Base-by-base conservation (phyloP, 2,329 filamentous ascomycete species). In the Dactylonectria macrodidyma region DNA sequence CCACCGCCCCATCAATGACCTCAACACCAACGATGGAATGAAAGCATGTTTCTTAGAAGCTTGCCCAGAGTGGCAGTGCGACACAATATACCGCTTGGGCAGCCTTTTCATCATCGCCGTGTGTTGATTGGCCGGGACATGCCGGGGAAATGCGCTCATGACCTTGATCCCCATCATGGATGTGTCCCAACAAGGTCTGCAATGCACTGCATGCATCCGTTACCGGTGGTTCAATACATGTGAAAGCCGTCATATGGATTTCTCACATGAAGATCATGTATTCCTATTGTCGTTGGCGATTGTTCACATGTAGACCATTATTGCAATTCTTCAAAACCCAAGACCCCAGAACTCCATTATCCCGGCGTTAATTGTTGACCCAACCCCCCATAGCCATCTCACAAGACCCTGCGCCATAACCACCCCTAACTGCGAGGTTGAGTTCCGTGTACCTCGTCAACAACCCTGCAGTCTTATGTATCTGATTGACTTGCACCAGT, bases 401-500 rank as follows among this genome's bases (percentile, higher is more conserved):
- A 16, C 26, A 36, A 34, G 9, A 24, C 9, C 16, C 19, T 22
- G 36, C 33, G 33, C 51, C 51, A 44, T 22, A 30, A 30, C 36
- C 36, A 44, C 24, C 50, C 7, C 26, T 7, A 7, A 52, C 46
- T 46, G 47, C 30, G 7, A 41, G 16, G 22, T 22, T 22, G 12
- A 9, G 26, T 41, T 19, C 24, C 47, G 51, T 62, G 44, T 38
- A 56, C 22, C 14, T 44, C 30, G 19, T n/a, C n/a, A 2, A 36
- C 6, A 48, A 44, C 19, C 7, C 14, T 11, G 8, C 8, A 6
- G 9, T 5, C 4, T 12, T 12, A n/a, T 30, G 14, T 12, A 16
- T 6, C 22, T 36, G 16, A 14, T 22, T 10, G n/a, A 30, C 34
- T 30, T 11, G 30, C 47, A 58, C 58, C 62, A 65, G 48, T 48